Evolutionary conservation across 2,329 filamentous ascomycete genomes (phyloP), one percentile per base, ranked within the genome.

Genomic region (Periconia sp.): DNA sequence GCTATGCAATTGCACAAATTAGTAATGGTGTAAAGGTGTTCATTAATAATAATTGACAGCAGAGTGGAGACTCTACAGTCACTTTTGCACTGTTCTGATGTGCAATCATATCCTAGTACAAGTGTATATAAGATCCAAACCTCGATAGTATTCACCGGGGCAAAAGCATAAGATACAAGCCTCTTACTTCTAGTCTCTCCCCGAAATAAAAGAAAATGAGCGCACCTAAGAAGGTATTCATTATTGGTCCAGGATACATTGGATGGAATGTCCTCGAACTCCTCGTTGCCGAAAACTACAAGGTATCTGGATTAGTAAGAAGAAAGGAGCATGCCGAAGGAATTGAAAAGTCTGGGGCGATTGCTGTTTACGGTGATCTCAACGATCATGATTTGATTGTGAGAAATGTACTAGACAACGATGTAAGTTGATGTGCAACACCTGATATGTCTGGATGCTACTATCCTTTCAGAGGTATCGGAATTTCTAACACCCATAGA

Each of bases 211-310:
- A 46, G n/a, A 54, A 1, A 43, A 54, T 50, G 52, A 30, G n/a
- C 37, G 41, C 47, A 23, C 17, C 47, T 6, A 58, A 56, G 27
- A 71, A 61, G 13, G 74, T 79, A 41, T 74, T 79, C 62, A 69
- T 79, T 49, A 60, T 81, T 43, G 77, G 78, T 11, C 75, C 77
- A 11, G 77, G 78, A 55, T 79, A 74, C 68, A 79, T 81, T 51
- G 79, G 79, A 41, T 76, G 75, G 62, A 76, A 79, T 27, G 70
- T 82, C 40, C 67, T 81, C 20, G 74, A 79, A 6, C 63, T 76
- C 7, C 71, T 82, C 15, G 59, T 77, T 41, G 61, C 62, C 45
- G 74, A 79, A 50, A 66, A 70, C 17, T 78, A 80, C 60, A 55
- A 60, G 1, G 74, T 82, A 30, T 79, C 76, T 0, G 73, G 69